These are phyloP conservation scores for Gymnopilus dilepis DNA, from an alignment of 768 basidiomycete genomes.

Conservation along the genomic window DNA sequence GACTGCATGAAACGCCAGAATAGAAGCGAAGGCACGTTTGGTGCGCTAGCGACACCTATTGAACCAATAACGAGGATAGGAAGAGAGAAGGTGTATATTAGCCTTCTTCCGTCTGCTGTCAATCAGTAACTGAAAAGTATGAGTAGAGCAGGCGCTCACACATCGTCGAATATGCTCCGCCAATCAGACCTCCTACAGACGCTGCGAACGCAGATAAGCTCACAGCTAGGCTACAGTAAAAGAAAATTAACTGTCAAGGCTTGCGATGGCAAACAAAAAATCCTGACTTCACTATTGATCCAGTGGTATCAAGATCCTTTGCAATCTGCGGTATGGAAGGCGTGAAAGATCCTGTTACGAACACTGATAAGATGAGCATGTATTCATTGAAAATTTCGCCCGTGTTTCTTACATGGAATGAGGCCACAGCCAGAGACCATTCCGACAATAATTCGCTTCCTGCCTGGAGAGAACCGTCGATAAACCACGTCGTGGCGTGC, in stretches of 20 bases:
- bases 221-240: constrained; percentile 36
- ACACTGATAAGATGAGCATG: constrained; percentile 47
- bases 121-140: not conserved
- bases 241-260: not conserved
- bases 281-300: constrained; percentile 61
- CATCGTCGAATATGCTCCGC: constrained; percentile 43
- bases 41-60: constrained; percentile 58
- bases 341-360: constrained; percentile 71
- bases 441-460: constrained; percentile 59
- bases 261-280: not conserved
- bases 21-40: constrained; percentile 51
- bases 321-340: constrained; percentile 80
- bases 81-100: constrained; percentile 61
- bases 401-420: constrained; percentile 53
- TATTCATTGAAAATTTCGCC: not conserved
- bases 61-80: constrained; percentile 66
- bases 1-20: constrained; percentile 70
- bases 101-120: constrained; percentile 65
- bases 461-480: constrained; percentile 55
- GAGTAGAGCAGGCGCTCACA: constrained; percentile 30
- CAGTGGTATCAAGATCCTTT: constrained; percentile 61
- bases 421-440: constrained; percentile 67
- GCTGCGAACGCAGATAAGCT: constrained; percentile 40
- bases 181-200: constrained; percentile 38
- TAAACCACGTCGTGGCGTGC: constrained; percentile 47